Evolutionary conservation across 352 stramenopile genomes (phyloP), one percentile per base, ranked within the genome.

Genomic region (Globisporangium canariense): DNA sequence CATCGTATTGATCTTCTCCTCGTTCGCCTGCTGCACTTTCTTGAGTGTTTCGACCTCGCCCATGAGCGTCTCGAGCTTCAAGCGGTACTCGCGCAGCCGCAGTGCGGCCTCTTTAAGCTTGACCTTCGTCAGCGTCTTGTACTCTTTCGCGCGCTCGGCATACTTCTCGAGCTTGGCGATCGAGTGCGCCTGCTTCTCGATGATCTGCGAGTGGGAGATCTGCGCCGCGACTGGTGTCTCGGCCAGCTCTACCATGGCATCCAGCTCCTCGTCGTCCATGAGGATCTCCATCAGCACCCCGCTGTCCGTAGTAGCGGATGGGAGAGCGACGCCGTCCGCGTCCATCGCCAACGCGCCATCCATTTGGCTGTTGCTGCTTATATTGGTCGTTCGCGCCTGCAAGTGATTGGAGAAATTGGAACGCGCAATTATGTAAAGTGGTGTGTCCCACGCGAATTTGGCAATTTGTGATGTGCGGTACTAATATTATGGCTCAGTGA

Each of bases 171-270:
- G 74, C 56, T 67, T 68, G 30, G 75, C 77, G 54, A 91, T 87
- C 25, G 62, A 74, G 60, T 84, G 65, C 28, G 79, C 80, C 63
- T 91, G 82, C 5, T 71, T 66, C 67, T 88, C 75, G 66, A 91
- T 91, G 62, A 91, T 91, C 61, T 89, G 69, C 47, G 79, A 69
- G 60, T 91, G 81, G 41, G 81, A 89, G 61, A 88, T 73, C 68
- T 84, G 73, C 30, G 66, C 71, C 30, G 74, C 73, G 28, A 60
- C 71, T 0, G 67, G 65, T 6, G 49, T 60, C n/a, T 61, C 62
- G 61, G 18, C 55, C 2, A 57, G 32, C 20, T 64, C 54, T n/a
- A 14, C n/a, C 60, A 66, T 58, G 16, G 52, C 16, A 14, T 65
- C 60, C 36, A 65, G 49, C 16, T 62, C 57, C 25, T 62, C 57